A percentile compares a stretch with the other conserved stretches of the same genome.
Evolutionary conservation across 495 filamentous ascomycete species (phyloP).

Genomic region (Amorphotheca resinae): DNA sequence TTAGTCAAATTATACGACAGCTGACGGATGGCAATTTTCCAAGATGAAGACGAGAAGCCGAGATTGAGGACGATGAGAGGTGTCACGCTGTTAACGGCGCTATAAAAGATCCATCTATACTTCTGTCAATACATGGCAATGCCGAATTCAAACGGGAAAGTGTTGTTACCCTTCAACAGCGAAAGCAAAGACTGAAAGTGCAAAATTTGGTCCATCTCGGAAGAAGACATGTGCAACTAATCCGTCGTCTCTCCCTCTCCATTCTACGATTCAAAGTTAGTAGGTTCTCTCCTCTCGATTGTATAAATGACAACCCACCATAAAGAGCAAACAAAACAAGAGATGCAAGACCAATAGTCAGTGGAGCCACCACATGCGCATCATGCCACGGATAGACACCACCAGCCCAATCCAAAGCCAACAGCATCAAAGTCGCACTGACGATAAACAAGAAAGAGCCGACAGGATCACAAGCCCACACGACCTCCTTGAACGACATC

Average conservation of each 20-base stretch:
- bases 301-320: conserved; percentile 19
- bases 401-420: conserved; percentile 41
- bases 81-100: conserved; percentile 40
- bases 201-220: conserved; percentile 37
- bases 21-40: conserved; percentile 36
- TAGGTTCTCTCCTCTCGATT: too few relatives aligned
- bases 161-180: conserved; percentile 36
- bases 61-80: conserved; percentile 41
- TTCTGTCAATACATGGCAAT: background rate
- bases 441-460: conserved; percentile 36
- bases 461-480: conserved; percentile 43
- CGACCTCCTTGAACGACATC: conserved; percentile 28
- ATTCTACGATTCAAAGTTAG: too few relatives aligned
- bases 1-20: conserved; percentile 29
- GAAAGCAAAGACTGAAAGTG: conserved; percentile 38
- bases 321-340: conserved; percentile 34
- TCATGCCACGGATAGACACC: conserved; percentile 36
- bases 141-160: background rate
- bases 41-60: conserved; percentile 35
- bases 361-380: conserved; percentile 35
- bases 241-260: conserved; percentile 38
- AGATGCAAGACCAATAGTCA: conserved; percentile 32
- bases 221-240: conserved; percentile 45
- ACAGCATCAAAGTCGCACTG: conserved; percentile 35
- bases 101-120: conserved; percentile 40